These are phyloP conservation scores for Macrolepiota fuliginosa DNA, from an alignment of 768 basidiomycete species.

Conservation along the genomic window DNA sequence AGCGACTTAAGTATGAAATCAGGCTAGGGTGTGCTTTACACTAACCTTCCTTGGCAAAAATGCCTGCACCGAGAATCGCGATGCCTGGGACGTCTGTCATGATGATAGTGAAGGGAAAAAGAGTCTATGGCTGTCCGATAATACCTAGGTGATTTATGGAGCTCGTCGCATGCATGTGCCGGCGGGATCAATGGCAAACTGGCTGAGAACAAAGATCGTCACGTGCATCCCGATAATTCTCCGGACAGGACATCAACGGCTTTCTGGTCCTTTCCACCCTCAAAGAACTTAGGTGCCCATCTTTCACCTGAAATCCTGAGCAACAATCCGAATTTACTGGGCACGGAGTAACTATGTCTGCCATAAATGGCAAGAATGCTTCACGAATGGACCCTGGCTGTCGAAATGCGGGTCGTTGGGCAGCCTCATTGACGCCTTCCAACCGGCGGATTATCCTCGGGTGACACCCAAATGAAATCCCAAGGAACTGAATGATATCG, in stretches of 20 bases:
- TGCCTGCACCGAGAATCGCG: conserved; percentile 79
- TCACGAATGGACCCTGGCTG: conserved; percentile 19
- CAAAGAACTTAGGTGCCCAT: conserved; percentile 7
- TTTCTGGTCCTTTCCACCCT: background rate
- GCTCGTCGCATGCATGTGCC: background rate
- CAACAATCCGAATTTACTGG: conserved; percentile 19
- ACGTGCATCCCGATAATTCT: conserved; percentile 25
- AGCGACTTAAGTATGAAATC: background rate
- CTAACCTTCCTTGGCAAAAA: conserved; percentile 75
- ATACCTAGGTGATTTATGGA: conserved; percentile 1
- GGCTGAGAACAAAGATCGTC: conserved; percentile 1
- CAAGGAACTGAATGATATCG: conserved; percentile 42
- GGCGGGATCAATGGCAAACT: conserved; percentile 10
- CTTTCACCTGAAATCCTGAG: conserved; percentile 20
- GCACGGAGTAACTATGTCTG: conserved; percentile 30
- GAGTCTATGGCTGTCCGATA: background rate
- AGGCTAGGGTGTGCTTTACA: conserved; percentile 4
- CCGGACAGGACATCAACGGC: conserved; percentile 15
- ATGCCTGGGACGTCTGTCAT: conserved; percentile 49
- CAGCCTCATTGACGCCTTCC: conserved; percentile 16
- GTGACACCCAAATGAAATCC: conserved; percentile 29
- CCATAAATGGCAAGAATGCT: conserved; percentile 22
- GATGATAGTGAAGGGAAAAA: conserved; percentile 14
- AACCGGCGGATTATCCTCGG: conserved; percentile 51
- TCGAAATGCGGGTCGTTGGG: conserved; percentile 23